Evolutionary conservation across 495 filamentous ascomycete species (phyloP), one percentile per base, ranked within the genome.

Genomic region (Bombardia bombarda): DNA sequence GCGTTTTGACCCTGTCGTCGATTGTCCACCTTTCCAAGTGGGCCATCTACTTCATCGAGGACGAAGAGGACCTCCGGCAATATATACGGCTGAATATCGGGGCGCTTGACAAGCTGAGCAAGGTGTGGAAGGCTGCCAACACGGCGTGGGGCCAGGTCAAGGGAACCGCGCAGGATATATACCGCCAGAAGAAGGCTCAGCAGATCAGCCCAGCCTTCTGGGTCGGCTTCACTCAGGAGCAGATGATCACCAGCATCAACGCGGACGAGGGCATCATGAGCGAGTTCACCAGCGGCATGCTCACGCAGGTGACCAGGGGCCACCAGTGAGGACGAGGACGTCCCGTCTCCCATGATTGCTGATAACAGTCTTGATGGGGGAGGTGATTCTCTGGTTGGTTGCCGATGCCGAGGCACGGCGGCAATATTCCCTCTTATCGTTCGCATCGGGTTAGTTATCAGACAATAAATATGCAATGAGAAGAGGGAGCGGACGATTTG

Each of bases 71-170:
- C 44, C 80, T 86, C 41, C 86, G 85, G 33, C 83, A 88, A 60
- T 81, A 77, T 43, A 83, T 90, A 40, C 77, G 80, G 0, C 75
- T 95, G 20, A 88, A 86, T 47, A 86, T 88, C 33, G 89, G 88
- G 24, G 86, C 84, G 3, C 78, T 95, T 49, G 85, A 83, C 55
- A 77, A 78, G 4, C 63, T 93, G 4, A 80, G 74, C 43, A 67
- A 72, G 30, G 79, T 86, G 5, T 95, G 89, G 89, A 78, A 82
- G 26, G 80, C 87, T 18, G 87, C 87, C 4, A 73, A 72, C 24
- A 75, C 68, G 7, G 84, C 87, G 8, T 78, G 87, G 60, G 70
- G 71, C 14, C 86, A 92, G 60, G 85, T 95, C 22, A 75, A 74
- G 49, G 73, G 73, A 9, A 79, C 83, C n/a, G 82, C 82, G 13